Evolutionary conservation across 108 stramenopile genomes (phyloP).

Genomic region (Nitzschia putrida): DNA sequence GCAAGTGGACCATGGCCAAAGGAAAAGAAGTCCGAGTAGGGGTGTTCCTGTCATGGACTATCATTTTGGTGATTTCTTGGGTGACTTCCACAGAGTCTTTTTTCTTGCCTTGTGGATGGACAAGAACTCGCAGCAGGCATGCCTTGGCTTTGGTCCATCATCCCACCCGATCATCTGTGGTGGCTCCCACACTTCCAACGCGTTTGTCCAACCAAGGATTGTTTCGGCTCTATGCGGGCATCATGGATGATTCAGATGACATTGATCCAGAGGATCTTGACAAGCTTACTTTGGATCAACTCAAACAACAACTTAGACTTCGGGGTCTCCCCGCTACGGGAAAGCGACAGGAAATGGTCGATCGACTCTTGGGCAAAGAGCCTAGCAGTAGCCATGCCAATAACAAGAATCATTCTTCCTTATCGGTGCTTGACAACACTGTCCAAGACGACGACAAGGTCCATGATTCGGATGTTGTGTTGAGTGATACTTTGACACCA

Average conservation of each 20-base stretch:
- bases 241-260: neutral
- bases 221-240: no score
- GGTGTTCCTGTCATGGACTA: no score
- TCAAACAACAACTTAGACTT: conserved; percentile 80
- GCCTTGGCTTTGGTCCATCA: no score
- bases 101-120: no score
- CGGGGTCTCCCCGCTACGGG: conserved; percentile 71
- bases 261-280: conserved; percentile 42
- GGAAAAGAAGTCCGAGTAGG: no score
- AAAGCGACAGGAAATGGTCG: conserved; percentile 65
- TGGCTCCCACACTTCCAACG: no score
- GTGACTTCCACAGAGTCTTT: no score
- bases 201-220: no score
- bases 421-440: neutral
- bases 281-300: conserved; percentile 63
- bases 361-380: conserved; percentile 48
- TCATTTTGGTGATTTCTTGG: no score
- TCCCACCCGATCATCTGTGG: no score
- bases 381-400: neutral
- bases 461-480: neutral
- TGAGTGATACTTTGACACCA: neutral
- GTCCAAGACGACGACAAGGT: neutral
- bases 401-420: neutral
- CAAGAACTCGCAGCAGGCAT: no score
- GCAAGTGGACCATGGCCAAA: no score